Base-by-base conservation (phyloP, 2,329 filamentous ascomycete species). In the Thielaviopsis musarum region DNA sequence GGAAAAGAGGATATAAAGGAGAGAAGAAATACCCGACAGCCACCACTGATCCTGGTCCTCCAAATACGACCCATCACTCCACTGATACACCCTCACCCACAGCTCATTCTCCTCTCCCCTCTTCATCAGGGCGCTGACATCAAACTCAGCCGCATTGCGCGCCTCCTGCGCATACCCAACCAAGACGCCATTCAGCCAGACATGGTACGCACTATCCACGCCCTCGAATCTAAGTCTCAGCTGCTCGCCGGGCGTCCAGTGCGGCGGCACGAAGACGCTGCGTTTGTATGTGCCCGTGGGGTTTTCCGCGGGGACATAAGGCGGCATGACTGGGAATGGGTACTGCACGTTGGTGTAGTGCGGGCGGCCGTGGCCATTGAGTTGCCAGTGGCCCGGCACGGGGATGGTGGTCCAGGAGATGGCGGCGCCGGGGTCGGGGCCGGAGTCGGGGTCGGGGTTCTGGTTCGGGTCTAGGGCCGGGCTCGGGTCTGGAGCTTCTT, bases 1-100 rank as follows among this genome's bases (percentile, higher is more conserved):
- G 26, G 4, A 28, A 3, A 28, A 28, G 26, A 28, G 7, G 7
- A 28, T 7, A 28, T 4, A 7, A 28, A 28, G 26, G 26, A 28
- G 7, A 7, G 7, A 13, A 45, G 38, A n/a, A 2, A 17, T 45
- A 45, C 38, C 38, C 2, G 76, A 80, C 5, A 85, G 69, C 78
- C 82, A 83, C 82, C 84, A 87, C 68, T 86, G 81, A 65, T 87
- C 82, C 63, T 79, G 83, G 62, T 87, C 84, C 65, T 88, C 85
- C 41, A 88, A 79, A 63, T 88, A 88, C 22, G 78, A 83, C 2
- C 84, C 85, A 65, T 88, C 82, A 34, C 81, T 87, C 65, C 80
- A 81, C 67, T 88, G 84, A 63, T 88, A 88, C 0, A 88, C 85
- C 56, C 81, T 76, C 0, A 88, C 83, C 2, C 78, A 77, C 2